Base-by-base conservation (phyloP, 2,329 filamentous ascomycete species). In the Alternaria arborescens region DNA sequence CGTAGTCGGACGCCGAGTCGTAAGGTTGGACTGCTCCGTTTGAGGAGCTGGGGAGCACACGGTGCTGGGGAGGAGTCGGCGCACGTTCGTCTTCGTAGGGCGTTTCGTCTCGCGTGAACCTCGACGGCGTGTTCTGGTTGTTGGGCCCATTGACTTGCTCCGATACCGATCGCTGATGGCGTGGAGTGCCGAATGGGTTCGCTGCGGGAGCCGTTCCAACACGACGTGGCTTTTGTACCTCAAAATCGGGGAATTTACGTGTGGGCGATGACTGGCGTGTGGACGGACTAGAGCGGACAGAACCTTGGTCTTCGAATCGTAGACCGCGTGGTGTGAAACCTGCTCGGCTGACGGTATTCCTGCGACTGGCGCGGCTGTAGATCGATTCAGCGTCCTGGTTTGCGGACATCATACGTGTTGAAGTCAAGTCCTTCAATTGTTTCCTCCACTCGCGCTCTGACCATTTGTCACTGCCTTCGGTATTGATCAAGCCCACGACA, bases 361-460 rank as follows among this genome's bases (percentile, higher is more conserved):
- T 81, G n/a, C 80, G 76, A 55, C 76, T 76, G 40, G 75, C 70
- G n/a, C 75, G 68, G 24, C 72, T 67, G 61, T 70, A 71, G 16
- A 82, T 16, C 83, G 85, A 61, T 7, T 71, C 66, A 14, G 64
- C 52, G n/a, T 71, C 69, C 3, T 71, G 67, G 12, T 55, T 61
- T 10, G 74, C 48, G 28, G 75, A 41, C 28, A 87, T 88, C 87
- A 97, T 94, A 22, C 93, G 88, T 55, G 87, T 88, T 5, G 91
- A 88, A 0, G 94, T 97, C 44, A 94, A 82, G 60, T 97, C 93
- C 80, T 97, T 98, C 76, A 99, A 80, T 72, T 90, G 88, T 74
- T 89, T 91, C 68, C 94, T 88, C 95, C 95, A 99, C 67, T 97
- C 92, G 24, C 89, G 86, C 79, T 98, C 95, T 44, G 84, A 89